Base-by-base conservation (phyloP, 1,284 basidiomycete species). In the Marasmius fiardii region DNA sequence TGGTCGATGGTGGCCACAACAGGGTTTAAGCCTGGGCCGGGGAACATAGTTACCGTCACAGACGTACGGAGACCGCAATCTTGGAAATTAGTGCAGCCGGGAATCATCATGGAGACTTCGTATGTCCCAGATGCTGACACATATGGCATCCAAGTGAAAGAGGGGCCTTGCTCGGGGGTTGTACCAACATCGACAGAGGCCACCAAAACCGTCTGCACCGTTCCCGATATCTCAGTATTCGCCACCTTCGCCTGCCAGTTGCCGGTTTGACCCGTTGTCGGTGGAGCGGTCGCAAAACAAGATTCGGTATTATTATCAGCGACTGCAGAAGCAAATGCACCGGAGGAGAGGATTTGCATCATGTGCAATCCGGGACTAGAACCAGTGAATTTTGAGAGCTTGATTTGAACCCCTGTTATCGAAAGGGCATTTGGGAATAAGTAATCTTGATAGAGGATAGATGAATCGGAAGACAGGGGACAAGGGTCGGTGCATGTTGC, bases 91-190 rank as follows among this genome's bases (percentile, higher is more conserved):
- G 75, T 73, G 72, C 96, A 99, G 11, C 95, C 95, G 0, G 96
- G 96, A 23, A 96, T 81, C 57, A 91, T 79, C 54, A 98, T 68
- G 70, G 87, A 90, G 62, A 98, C 79, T 48, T 90, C 82, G 71
- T 99, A 99, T 59, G 84, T 75, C 37, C 94, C 97, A 1, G 91
- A 82, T 18, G 91, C 88, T 0, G 92, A 92, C 21, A 98, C 88
- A 65, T 93, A 94, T 0, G 95, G 93, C 70, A 85, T 81, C 86
- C 93, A 98, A 0, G 91, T 95, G 65, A 97, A 84, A 39, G 82
- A 86, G 10, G 93, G 92, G 16, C 81, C 80, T 43, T 80, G 69
- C 0, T 81, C 67, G 3, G 83, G 58, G 2, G 86, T 66, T 2
- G 87, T 88, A 20, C 83, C 86, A 43, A 90, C 86, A 43, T 79